Percentiles rank a stretch among this genome's conserved stretches.
Conservation (phyloP, 768 basidiomycete species). For the Mycena epipterygia region DNA sequence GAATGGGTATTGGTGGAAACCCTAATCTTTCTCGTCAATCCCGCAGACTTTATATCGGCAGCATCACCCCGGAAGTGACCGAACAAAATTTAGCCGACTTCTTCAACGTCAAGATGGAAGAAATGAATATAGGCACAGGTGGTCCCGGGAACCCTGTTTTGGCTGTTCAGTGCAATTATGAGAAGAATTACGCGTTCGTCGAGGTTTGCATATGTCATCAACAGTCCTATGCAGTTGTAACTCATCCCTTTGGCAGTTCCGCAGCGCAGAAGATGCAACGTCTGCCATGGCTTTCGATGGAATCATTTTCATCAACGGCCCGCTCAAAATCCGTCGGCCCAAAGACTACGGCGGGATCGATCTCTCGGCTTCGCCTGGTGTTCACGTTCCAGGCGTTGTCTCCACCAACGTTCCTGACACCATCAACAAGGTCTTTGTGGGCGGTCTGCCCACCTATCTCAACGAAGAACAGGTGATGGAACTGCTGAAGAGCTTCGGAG, state of each 20-base stretch:
- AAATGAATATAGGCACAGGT: conserved; percentile 89
- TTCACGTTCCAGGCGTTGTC: conserved; percentile 95
- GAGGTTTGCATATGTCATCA: conserved; percentile 68
- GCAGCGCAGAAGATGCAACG: conserved; percentile 96
- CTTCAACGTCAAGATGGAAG: conserved; percentile 96
- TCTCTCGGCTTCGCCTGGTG: conserved; percentile 65
- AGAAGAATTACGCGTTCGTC: conserved; percentile 99
- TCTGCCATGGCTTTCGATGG: conserved; percentile 98
- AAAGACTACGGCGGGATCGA: conserved; percentile 95
- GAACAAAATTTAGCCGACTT: conserved; percentile 93
- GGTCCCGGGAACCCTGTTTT: conserved; percentile 91
- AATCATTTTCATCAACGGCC: conserved; percentile 93
- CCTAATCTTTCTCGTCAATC: conserved; percentile 94
- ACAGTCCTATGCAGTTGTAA: conserved; percentile 22
- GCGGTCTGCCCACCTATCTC: conserved; percentile 94
- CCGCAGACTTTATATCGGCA: conserved; percentile 95
- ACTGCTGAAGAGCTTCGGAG: conserved; percentile 96
- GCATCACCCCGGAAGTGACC: conserved; percentile 94
- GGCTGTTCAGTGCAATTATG: conserved; percentile 96
- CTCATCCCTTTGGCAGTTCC: conserved; percentile 75
- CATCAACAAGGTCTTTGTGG: conserved; percentile 98
- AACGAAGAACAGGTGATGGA: conserved; percentile 99
- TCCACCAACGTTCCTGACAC: conserved; percentile 97
- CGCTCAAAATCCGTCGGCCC: conserved; percentile 97
- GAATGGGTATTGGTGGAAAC: conserved; percentile 88